Percentiles rank a stretch among this genome's conserved stretches.
phyloP scores from a whole-genome alignment of 345 rosid genomes.

The Clarkia xantiana region DNA sequence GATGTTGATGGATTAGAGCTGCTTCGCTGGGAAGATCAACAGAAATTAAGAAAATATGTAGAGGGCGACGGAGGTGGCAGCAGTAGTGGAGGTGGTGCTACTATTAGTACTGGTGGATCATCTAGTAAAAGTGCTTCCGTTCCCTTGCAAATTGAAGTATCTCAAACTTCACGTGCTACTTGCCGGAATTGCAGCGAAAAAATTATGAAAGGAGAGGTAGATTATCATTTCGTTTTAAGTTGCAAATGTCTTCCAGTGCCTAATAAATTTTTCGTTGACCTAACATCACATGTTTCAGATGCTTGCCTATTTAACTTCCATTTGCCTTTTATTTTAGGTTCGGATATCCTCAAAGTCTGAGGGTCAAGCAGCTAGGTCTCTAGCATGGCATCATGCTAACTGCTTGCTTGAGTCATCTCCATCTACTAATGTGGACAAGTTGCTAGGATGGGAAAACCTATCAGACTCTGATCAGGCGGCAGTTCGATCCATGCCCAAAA shows the following conservation, averaged over 20 bases:
- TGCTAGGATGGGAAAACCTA: conserved; percentile 68
- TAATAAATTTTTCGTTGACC: too few species aligned
- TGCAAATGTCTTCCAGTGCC: not conserved
- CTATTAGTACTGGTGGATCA: conserved; percentile 17
- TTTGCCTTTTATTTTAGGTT: conserved; percentile 23
- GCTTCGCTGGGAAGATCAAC: conserved; percentile 96
- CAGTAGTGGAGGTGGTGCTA: conserved; percentile 17
- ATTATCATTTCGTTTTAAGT: not conserved
- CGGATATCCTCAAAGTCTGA: conserved; percentile 65
- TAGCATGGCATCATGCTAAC: conserved; percentile 78
- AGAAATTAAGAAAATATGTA: conserved; percentile 52
- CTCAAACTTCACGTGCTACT: conserved; percentile 69
- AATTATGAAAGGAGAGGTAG: conserved; percentile 82
- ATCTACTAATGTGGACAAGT: conserved; percentile 41
- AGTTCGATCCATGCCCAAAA: conserved; percentile 35
- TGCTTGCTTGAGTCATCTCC: conserved; percentile 50
- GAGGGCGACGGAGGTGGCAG: conserved; percentile 20
- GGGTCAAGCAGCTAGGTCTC: conserved; percentile 50
- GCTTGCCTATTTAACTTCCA: not conserved
- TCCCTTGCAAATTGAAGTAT: conserved; percentile 52
- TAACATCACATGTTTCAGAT: not conserved
- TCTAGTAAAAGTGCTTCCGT: conserved; percentile 9
- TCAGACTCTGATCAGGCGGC: conserved; percentile 46
- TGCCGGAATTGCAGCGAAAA: conserved; percentile 59
- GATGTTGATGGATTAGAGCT: conserved; percentile 84